These are phyloP conservation scores for Aquilaria agallochum DNA, from an alignment of 441 rosid species.

Conservation along the genomic window DNA sequence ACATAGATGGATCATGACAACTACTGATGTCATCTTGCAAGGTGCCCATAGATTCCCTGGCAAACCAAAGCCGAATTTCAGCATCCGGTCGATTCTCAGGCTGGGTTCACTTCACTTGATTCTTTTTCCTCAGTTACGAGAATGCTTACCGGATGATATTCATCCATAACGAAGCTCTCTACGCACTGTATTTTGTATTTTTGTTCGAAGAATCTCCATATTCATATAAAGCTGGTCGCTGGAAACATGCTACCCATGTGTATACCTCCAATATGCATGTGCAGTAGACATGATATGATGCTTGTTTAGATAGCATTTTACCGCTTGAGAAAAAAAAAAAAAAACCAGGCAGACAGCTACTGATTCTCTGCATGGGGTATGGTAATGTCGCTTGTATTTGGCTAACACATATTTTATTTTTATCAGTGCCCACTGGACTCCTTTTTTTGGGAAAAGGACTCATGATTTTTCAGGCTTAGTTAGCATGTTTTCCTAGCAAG, in stretches of 20 bases:
- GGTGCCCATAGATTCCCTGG: conserved; percentile 4
- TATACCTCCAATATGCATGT: conserved; percentile 23
- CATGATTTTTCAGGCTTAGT: too few relatives aligned
- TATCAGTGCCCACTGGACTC: too few relatives aligned
- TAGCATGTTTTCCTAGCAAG: too few relatives aligned
- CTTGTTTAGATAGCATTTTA: conserved; percentile 4
- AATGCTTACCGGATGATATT: conserved; percentile 13
- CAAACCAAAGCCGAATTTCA: too few relatives aligned
- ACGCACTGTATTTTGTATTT: conserved; percentile 12
- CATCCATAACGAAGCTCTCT: conserved; percentile 11
- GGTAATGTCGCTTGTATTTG: too few relatives aligned
- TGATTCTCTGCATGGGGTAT: too few relatives aligned
- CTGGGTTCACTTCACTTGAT: neutral
- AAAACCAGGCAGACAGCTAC: too few relatives aligned
- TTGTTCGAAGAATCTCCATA: conserved; percentile 9
- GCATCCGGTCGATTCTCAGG: too few relatives aligned
- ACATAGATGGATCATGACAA: conserved; percentile 1
- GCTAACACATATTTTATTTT: too few relatives aligned
- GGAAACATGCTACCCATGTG: conserved; percentile 5
- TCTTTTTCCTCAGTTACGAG: conserved; percentile 12
- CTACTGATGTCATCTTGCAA: conserved; percentile 2
- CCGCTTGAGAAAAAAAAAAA: too few relatives aligned
- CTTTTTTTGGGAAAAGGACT: too few relatives aligned
- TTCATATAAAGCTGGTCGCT: conserved; percentile 9
- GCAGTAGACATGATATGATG: conserved; percentile 17